Conservation (phyloP, 2,329 filamentous ascomycete species). For the Penicillium brasilianum region DNA sequence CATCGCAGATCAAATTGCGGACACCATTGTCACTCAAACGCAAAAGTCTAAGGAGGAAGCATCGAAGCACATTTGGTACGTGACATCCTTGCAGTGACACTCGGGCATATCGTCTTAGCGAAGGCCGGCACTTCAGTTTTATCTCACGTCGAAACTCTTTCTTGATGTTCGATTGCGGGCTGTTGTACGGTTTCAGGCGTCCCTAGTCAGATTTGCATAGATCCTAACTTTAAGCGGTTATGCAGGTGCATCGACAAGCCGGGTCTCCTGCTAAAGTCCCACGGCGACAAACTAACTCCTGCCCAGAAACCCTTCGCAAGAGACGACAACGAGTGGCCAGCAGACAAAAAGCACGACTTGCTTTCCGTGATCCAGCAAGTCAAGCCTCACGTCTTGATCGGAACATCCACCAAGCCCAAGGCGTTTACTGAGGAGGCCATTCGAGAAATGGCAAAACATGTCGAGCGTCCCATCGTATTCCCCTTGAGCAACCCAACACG, state of each 20-base stretch:
- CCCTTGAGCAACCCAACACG: constrained; percentile 85
- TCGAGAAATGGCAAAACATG: constrained; percentile 74
- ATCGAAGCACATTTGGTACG: constrained; percentile 75
- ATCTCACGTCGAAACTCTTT: not conserved
- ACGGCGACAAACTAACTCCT: constrained; percentile 64
- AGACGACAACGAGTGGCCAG: constrained; percentile 65
- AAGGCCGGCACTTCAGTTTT: not conserved
- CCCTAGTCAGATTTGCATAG: no score
- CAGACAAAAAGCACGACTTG: constrained; percentile 63
- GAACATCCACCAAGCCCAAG: constrained; percentile 78
- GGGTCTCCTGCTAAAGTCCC: constrained; percentile 71
- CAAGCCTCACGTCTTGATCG: constrained; percentile 80
- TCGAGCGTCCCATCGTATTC: constrained; percentile 75
- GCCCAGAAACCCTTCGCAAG: constrained; percentile 73
- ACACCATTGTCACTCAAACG: constrained; percentile 74
- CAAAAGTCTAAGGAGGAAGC: constrained; percentile 74
- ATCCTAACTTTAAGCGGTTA: not conserved
- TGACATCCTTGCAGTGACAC: not conserved
- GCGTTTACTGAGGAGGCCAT: constrained; percentile 78
- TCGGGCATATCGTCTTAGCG: not conserved
- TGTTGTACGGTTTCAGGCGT: not conserved
- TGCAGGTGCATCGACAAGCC: constrained; percentile 77
- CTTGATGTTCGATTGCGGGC: not conserved
- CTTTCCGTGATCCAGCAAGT: constrained; percentile 70
- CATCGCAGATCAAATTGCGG: constrained; percentile 82